Percentiles rank a stretch among this genome's conserved stretches.
Conservation (phyloP, 257 asterid species). For the Petunia secreta region DNA sequence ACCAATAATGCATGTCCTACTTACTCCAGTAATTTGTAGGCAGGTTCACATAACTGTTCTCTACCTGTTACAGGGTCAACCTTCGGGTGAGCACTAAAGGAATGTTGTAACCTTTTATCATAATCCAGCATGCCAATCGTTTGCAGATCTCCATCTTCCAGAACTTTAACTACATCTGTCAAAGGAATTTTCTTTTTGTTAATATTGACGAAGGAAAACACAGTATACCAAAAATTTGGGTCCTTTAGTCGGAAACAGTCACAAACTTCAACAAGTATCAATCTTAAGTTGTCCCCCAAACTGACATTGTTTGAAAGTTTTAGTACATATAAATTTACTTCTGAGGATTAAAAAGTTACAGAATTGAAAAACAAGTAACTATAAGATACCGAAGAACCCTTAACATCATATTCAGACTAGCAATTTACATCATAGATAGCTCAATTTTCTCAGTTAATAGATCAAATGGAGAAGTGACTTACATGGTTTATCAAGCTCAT, state of each 20-base stretch:
- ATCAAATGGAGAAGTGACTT: conserved; percentile 40
- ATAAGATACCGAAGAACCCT: not conserved
- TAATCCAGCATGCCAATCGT: conserved; percentile 93
- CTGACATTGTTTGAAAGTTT: not conserved
- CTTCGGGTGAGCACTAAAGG: conserved; percentile 98
- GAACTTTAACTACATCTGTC: conserved; percentile 83
- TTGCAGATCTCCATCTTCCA: conserved; percentile 97
- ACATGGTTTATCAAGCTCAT: conserved; percentile 96
- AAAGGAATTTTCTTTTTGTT: conserved; percentile 4
- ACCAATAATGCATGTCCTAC: not conserved
- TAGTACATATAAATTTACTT: not conserved
- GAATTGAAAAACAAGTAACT: not conserved
- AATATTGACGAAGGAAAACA: not conserved
- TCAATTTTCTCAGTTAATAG: not conserved
- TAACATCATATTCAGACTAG: not conserved
- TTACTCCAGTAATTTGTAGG: not conserved
- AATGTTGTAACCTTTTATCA: conserved; percentile 80
- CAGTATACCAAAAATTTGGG: not conserved
- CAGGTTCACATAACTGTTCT: conserved; percentile 20
- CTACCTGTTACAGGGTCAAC: conserved; percentile 94
- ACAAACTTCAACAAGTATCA: not conserved
- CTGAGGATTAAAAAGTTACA: not conserved
- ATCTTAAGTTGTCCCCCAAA: not conserved
- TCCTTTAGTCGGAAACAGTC: not conserved
- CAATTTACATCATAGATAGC: conserved; percentile 1